phyloP scores from a whole-genome alignment of 768 basidiomycete genomes.

The Rhizopogon rudus region DNA sequence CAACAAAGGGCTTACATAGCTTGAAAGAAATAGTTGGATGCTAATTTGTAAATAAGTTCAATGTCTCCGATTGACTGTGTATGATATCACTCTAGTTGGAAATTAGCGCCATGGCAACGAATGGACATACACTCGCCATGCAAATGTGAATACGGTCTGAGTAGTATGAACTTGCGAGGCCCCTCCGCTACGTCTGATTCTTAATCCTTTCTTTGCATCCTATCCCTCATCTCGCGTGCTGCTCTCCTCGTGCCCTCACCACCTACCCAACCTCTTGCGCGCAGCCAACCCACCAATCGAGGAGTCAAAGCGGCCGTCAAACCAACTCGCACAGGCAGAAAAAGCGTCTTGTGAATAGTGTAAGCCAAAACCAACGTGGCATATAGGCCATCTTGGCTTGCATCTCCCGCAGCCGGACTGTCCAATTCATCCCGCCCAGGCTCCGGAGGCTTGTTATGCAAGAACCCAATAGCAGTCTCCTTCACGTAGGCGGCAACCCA shows the following conservation, averaged over 20 bases:
- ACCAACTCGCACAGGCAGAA: slow-evolving; percentile 85
- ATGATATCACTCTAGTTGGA: background rate
- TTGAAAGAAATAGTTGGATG: background rate
- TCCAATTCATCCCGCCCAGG: slow-evolving; percentile 67
- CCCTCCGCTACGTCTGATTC: background rate
- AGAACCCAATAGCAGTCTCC: slow-evolving; percentile 35
- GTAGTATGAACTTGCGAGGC: background rate
- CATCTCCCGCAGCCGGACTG: slow-evolving; percentile 22
- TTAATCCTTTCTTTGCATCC: slow-evolving; percentile 13
- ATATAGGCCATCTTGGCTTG: slow-evolving; percentile 72
- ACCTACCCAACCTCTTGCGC: slow-evolving; percentile 78
- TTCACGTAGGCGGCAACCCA: slow-evolving; percentile 58
- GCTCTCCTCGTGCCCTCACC: slow-evolving; percentile 65
- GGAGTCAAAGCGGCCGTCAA: slow-evolving; percentile 86
- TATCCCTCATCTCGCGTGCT: slow-evolving; percentile 38
- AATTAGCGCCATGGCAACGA: background rate
- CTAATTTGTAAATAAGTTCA: too few species aligned
- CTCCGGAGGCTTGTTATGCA: slow-evolving; percentile 54
- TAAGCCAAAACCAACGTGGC: slow-evolving; percentile 93
- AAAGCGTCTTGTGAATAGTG: slow-evolving; percentile 91
- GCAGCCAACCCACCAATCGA: slow-evolving; percentile 78
- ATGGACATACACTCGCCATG: background rate
- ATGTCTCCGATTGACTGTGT: background rate
- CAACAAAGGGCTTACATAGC: too few species aligned
- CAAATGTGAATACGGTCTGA: background rate